phyloP scores from a whole-genome alignment of 169 alveolate genomes.

The Toxoplasma gondii region DNA sequence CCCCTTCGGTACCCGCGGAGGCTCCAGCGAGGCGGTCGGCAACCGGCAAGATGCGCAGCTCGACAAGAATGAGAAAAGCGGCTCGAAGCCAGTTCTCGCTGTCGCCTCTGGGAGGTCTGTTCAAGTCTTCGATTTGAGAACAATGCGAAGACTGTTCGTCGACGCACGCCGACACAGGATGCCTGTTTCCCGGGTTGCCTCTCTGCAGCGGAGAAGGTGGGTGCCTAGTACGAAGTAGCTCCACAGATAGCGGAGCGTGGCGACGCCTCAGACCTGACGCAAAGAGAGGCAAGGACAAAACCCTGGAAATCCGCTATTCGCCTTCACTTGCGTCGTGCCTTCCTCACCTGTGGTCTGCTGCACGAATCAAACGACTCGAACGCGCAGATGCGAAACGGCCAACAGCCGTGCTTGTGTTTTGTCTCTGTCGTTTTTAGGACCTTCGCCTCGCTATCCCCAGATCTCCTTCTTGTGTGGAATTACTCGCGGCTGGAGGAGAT shows the following conservation, averaged over 20 bases:
- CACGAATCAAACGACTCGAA: no score
- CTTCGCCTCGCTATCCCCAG: constrained; percentile 15
- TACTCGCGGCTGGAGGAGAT: neutral
- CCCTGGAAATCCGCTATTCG: no score
- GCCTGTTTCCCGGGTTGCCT: neutral
- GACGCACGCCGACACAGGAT: neutral
- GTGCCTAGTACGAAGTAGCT: no score
- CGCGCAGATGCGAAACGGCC: no score
- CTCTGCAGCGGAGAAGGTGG: neutral
- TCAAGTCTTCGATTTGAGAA: neutral
- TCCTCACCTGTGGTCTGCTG: no score
- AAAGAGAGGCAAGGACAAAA: no score
- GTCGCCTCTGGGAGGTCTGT: neutral
- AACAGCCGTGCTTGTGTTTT: no score
- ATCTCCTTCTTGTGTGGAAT: constrained; percentile 15
- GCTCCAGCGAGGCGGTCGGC: neutral
- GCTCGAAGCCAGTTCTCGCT: neutral
- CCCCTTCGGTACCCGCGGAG: neutral
- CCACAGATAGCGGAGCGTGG: neutral
- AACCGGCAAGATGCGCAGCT: neutral
- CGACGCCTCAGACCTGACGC: no score
- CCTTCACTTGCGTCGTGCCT: no score
- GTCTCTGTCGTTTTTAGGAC: neutral
- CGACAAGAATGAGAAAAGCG: neutral
- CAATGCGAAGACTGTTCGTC: neutral